Evolutionary conservation across 345 rosid species (phyloP).

Genomic region (Corchorus olitorius): DNA sequence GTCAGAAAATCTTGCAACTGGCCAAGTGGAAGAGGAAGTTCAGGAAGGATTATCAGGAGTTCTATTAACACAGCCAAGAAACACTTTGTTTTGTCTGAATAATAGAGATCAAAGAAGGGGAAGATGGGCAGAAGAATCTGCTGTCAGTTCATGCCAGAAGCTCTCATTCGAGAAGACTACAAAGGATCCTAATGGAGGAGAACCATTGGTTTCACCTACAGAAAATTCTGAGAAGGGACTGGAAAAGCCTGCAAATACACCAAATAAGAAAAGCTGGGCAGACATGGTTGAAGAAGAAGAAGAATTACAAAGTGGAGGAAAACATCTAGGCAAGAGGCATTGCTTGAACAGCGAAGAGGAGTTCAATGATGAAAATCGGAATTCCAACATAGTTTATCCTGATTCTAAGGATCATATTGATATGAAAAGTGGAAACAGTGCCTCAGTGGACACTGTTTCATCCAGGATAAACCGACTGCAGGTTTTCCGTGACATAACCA

Average conservation of each 20-base stretch:
- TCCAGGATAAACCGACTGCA: conserved; percentile 44
- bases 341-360: conserved; percentile 27
- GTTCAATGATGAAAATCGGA: conserved; percentile 42
- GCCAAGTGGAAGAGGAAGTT: conserved; percentile 15
- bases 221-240: conserved; percentile 29
- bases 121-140: conserved; percentile 29
- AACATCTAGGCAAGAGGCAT: conserved; percentile 1
- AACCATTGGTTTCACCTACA: conserved; percentile 19
- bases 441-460: conserved; percentile 16
- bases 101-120: conserved; percentile 20
- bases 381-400: conserved; percentile 39
- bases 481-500: conserved; percentile 40
- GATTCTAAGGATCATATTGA: conserved; percentile 23
- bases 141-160: conserved; percentile 32
- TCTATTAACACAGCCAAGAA: conserved; percentile 44
- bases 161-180: conserved; percentile 29
- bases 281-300: conserved; percentile 82
- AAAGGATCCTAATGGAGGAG: conserved; percentile 25
- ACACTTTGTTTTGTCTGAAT: too few species aligned
- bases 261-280: conserved; percentile 70
- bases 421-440: conserved; percentile 22
- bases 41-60: conserved; percentile 20
- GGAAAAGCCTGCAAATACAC: conserved; percentile 3
- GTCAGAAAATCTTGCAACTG: background rate
- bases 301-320: conserved; percentile 12